Base-by-base conservation (phyloP, 768 basidiomycete species). In the Boletus vermiculosoides region DNA sequence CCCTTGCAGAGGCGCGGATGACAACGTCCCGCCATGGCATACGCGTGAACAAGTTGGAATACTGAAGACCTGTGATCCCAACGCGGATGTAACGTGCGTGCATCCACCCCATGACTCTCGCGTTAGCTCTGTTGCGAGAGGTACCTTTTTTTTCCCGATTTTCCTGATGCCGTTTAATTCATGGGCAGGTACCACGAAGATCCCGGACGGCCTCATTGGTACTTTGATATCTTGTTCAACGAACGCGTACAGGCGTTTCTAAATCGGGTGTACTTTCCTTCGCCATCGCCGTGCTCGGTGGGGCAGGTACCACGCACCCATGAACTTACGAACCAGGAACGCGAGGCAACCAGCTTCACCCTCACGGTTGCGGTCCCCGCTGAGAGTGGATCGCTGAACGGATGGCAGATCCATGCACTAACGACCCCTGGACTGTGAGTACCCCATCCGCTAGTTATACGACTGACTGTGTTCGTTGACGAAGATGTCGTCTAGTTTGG, bases 11-110 rank as follows among this genome's bases (percentile, higher is more conserved):
- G 89, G 88, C 3, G 76, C 77, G 37, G 94, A 97, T 66, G 83
- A 86, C 39, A 95, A 97, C 58, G 94, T 97, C 4, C 92, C 94
- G 2, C 82, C 85, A 0, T 91, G 92, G 84, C 93, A 96, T 62
- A 83, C 85, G 3, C 80, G 94, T 22, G 85, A 87, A 67, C 75
- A 81, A 12, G 76, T 89, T 4, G 76, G 78, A 25, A 71, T 84
- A 18, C 59, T 94, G 30, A 79, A 80, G 58, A 75, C 82, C 3
- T 88, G 85, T 84, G 74, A 79, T 49, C 68, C 77, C 1, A 65
- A 77, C 8, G 77, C 80, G 16, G 78, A 87, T 54, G 75, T 81
- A 22, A 78, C 71, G 88, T 87, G 55, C 28, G 82, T 68, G 3
- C 50, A 58, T 57, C 25, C 28, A 15, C 33, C 4, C 7, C 3